These are phyloP conservation scores for Puccinellia tenuiflora DNA, from an alignment of 176 grass and related monocot genomes.

Conservation along the genomic window DNA sequence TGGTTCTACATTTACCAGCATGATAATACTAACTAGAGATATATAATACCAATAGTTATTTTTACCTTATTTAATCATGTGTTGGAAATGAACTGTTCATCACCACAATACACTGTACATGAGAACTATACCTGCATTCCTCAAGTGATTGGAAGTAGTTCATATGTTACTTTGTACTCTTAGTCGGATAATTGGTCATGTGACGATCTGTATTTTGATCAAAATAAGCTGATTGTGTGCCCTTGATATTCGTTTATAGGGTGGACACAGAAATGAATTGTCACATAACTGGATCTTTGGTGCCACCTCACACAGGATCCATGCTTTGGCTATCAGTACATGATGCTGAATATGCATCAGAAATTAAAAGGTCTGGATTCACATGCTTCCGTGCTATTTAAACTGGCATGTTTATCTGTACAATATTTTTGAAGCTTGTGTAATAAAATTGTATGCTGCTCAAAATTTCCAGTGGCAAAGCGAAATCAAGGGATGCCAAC, in stretches of 20 bases:
- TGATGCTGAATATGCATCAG: constrained; percentile 40
- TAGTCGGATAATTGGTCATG: neutral
- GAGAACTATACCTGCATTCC: neutral
- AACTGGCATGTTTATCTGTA: neutral
- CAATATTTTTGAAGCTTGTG: constrained; percentile 10
- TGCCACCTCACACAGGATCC: constrained; percentile 66
- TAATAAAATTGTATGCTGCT: constrained; percentile 20
- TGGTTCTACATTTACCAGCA: neutral
- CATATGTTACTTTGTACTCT: neutral
- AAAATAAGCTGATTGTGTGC: neutral
- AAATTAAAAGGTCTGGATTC: constrained; percentile 39
- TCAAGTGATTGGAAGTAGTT: neutral
- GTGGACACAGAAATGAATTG: constrained; percentile 78
- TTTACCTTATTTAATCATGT: neutral
- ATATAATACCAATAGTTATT: neutral
- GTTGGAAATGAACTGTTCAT: neutral
- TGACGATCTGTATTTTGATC: neutral
- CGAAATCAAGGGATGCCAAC: neutral
- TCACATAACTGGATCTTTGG: constrained; percentile 85
- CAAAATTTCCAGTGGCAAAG: constrained; percentile 27
- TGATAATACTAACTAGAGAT: neutral
- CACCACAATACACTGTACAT: neutral
- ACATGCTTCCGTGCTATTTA: neutral
- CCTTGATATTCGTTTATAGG: constrained; percentile 39
- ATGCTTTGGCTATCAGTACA: constrained; percentile 61